A percentile compares a stretch with the other conserved stretches of the same genome.
These are phyloP conservation scores for Luffa acutangula DNA, from an alignment of 306 rosid species.

Conservation along the genomic window DNA sequence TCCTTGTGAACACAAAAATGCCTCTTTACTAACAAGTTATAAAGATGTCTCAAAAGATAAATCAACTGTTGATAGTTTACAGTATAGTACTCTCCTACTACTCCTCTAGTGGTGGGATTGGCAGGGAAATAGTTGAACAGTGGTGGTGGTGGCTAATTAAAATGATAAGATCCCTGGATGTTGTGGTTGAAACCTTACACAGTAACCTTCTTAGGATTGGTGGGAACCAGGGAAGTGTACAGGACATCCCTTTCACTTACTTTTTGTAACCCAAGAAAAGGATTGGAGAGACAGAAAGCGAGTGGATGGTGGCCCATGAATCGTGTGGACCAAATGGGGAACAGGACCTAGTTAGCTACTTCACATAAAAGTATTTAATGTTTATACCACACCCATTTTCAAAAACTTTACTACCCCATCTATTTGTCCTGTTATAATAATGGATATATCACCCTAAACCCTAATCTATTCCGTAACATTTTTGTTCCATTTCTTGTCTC, in stretches of 20 bases:
- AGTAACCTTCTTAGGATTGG: constrained; percentile 21
- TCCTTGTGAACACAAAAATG: neutral
- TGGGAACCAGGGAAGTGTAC: constrained; percentile 7
- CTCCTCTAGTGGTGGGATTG: neutral
- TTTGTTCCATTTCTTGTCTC: too few relatives aligned
- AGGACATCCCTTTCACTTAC: constrained; percentile 40
- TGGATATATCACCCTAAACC: neutral
- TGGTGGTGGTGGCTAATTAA: neutral
- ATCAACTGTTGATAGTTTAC: neutral
- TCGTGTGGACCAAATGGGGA: constrained; percentile 26
- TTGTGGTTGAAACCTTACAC: neutral
- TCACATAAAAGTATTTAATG: neutral
- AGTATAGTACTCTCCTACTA: neutral
- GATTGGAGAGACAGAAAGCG: neutral
- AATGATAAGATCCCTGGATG: neutral
- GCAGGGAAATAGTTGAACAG: neutral
- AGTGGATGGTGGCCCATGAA: constrained; percentile 15
- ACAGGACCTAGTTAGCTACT: constrained; percentile 11
- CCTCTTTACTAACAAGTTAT: neutral
- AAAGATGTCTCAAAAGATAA: neutral
- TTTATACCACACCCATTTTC: neutral
- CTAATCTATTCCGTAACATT: too few relatives aligned
- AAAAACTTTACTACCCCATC: neutral
- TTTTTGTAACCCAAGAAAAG: constrained; percentile 15
- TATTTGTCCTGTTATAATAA: neutral